phyloP scores from a whole-genome alignment of 2,329 filamentous ascomycete species.

The Exophiala sp. region DNA sequence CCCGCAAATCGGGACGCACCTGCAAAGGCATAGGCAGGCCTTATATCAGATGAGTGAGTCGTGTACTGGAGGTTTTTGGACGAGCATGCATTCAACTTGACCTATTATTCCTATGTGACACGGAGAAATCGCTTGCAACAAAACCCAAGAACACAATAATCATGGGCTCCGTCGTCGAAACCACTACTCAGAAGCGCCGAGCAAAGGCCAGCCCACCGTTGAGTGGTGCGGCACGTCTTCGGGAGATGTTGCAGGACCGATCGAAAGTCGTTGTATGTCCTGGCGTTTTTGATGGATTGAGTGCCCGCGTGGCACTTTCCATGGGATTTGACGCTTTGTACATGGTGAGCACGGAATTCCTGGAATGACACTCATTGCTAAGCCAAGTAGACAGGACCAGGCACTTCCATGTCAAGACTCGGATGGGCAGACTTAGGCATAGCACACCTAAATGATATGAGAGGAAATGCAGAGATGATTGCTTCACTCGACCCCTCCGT shows the following conservation, averaged over 20 bases:
- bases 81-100: not conserved
- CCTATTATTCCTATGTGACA: not conserved
- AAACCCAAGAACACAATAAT: not conserved
- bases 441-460: slow-evolving; percentile 52
- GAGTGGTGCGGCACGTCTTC: slow-evolving; percentile 27
- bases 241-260: slow-evolving; percentile 34
- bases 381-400: slow-evolving; percentile 8
- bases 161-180: slow-evolving; percentile 3
- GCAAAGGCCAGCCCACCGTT: slow-evolving; percentile 14
- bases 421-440: slow-evolving; percentile 39
- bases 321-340: slow-evolving; percentile 50
- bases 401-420: not conserved
- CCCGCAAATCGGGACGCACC: not conserved
- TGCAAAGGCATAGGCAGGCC: not conserved
- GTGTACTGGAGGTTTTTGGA: not conserved
- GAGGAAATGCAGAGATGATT: slow-evolving; percentile 53
- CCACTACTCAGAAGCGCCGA: not conserved
- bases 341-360: slow-evolving; percentile 34
- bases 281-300: slow-evolving; percentile 52
- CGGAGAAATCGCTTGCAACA: not conserved
- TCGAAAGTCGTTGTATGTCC: slow-evolving; percentile 43
- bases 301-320: slow-evolving; percentile 47
- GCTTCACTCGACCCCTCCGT: slow-evolving; percentile 48
- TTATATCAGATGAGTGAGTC: not conserved
- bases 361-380: not conserved